Evolutionary conservation across 345 rosid species (phyloP), one percentile per base, ranked within the genome.

Genomic region (Populus alba): DNA sequence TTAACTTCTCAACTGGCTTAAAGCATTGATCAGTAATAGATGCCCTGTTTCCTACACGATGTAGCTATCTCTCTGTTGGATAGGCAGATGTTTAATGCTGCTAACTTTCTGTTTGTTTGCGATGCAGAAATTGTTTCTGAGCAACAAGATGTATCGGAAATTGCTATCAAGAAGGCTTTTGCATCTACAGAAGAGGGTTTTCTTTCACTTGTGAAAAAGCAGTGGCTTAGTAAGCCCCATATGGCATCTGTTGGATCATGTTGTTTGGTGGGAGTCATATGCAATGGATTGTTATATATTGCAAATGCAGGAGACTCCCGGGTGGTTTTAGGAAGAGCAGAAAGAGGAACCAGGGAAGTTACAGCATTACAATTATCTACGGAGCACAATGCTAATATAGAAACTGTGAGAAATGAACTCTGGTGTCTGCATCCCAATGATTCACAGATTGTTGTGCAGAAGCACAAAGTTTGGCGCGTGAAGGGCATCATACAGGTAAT

Each of bases 231-330:
- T n/a, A 89, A 83, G 73, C 95, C 94, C 11, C 84, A 91, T 22
- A 83, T 93, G 83, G 98, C 98, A 3, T 87, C 95, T 0, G 94
- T 84, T 2, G 98, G 98, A 47, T 88, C 98, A 12, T 95, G 97
- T 78, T 93, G 97, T 72, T 76, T 95, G 79, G 88, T 81, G 2
- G 98, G 92, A 35, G 73, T 91, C 73, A 79, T 95, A 66, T 90
- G 91, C 86, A 81, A 90, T n/a, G 94, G 97, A 43, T 13, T 85
- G 37, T 74, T 95, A 66, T 88, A 90, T 49, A 82, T 88, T 7
- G 97, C 94, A 17, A 93, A 95, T 65, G 90, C 86, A 0, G 95
- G 98, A 74, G 98, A 93, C 74, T 95, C 97, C 2, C 77, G 95
- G 45, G 95, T 75, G 7, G 91, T 95, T 25, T 68, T 95, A 73